Percentiles rank a stretch among this genome's conserved stretches.
Conservation (phyloP, 306 rosid species). For the Senna siamea region DNA sequence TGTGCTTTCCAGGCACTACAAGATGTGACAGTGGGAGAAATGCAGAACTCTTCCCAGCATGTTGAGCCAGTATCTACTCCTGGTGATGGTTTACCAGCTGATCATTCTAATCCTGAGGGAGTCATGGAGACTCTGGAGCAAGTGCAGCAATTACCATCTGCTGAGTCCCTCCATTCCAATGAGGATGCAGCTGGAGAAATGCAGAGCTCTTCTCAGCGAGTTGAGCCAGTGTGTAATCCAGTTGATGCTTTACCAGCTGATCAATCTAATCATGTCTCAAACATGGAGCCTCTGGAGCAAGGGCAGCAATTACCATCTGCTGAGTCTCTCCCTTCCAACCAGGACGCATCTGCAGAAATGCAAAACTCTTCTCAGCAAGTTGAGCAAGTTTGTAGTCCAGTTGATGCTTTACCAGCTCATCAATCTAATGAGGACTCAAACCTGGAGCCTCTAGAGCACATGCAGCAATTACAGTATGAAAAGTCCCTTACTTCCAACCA, state of each 20-base stretch:
- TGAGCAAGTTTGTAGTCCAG: slow-evolving; percentile 38
- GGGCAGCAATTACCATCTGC: not conserved
- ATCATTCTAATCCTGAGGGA: not conserved
- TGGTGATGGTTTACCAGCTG: slow-evolving; percentile 6
- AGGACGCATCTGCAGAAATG: slow-evolving; percentile 8
- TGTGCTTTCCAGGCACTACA: slow-evolving; percentile 35
- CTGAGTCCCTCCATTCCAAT: slow-evolving; percentile 38
- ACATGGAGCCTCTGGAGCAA: not conserved
- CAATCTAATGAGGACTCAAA: slow-evolving; percentile 22
- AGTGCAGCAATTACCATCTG: slow-evolving; percentile 35
- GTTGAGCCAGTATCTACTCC: not conserved
- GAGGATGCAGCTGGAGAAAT: slow-evolving; percentile 33
- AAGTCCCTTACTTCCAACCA: slow-evolving; percentile 39
- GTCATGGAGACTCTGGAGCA: too few relatives aligned
- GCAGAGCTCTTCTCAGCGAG: slow-evolving; percentile 36
- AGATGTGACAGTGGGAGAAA: slow-evolving; percentile 31
- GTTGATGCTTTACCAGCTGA: not conserved
- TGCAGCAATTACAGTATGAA: slow-evolving; percentile 33
- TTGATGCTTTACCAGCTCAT: slow-evolving; percentile 15
- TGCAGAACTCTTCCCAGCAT: not conserved
- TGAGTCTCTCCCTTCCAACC: not conserved
- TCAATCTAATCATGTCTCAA: not conserved
- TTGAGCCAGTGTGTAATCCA: slow-evolving; percentile 1
- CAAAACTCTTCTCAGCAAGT: slow-evolving; percentile 25
- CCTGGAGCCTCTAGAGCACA: not conserved